Evolutionary conservation across 75 land plant genomes (phyloP), one percentile per base, ranked within the genome.

Genomic region (Sequoiadendron giganteum): DNA sequence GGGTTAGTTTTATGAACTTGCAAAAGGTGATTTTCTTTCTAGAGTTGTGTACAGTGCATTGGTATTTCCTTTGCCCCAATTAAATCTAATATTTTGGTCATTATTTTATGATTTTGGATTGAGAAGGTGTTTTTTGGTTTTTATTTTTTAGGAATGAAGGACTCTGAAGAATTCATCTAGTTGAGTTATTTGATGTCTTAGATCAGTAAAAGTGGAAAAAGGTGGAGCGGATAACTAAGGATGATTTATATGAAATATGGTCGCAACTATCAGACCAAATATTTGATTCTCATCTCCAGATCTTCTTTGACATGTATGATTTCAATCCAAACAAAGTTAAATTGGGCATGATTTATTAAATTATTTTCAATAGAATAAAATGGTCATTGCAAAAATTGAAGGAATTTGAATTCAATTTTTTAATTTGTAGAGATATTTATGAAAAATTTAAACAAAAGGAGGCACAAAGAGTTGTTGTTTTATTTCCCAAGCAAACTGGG

Each of bases 251-350:
- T n/a, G n/a, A n/a, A n/a, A n/a, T n/a, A n/a, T n/a, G n/a, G n/a
- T n/a, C n/a, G n/a, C 97, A 94, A 89, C 96, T 98, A 86, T 88
- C 97, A 15, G 96, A 98, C 88, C 95, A 95, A 85, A 93, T 93
- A 86, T 98, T 98, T 88, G 99, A 98, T 92, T 93, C 99, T 21
- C 95, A 95, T 32, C 92, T 98, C 45, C 98, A 98, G 89, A 94
- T 98, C 87, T 98, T 98, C 94, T 98, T 98, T 88, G 97, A 98
- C 90, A 93, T 98, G 99, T 97, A 93, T 42, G 92, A 6, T 47
- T 70, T 14, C n/a, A 61, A 16, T 39, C 68, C 39, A 2, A 36
- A 58, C 86, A 45, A n/a, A n/a, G n/a, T n/a, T n/a, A n/a, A 19
- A 30, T 85, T 84, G 36, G 65, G 38, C 48, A 32, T 19, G 38